Evolutionary conservation across 2,329 filamentous ascomycete species (phyloP).

Genomic region (Ophiocordyceps robertsii): DNA sequence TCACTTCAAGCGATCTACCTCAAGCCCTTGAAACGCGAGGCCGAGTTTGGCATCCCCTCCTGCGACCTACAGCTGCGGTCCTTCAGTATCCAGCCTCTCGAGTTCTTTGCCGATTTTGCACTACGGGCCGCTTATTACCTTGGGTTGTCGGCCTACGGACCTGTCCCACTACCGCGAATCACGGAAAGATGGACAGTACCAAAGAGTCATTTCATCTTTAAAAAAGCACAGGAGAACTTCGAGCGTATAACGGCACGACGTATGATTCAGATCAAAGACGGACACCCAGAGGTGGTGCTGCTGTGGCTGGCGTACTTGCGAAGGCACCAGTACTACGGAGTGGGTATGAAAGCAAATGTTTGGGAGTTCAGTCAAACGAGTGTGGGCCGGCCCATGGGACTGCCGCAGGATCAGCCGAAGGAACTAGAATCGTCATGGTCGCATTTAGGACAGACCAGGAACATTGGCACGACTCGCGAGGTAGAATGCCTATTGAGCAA

Average conservation of each 20-base stretch:
- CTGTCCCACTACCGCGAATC: constrained; percentile 73
- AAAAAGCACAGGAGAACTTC: constrained; percentile 97
- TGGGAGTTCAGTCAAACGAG: constrained; percentile 74
- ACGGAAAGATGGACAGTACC: constrained; percentile 93
- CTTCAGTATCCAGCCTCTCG: constrained; percentile 77
- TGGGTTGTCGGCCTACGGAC: constrained; percentile 71
- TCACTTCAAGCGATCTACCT: constrained; percentile 79
- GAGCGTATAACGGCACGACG: constrained; percentile 78
- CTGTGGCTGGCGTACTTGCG: constrained; percentile 85
- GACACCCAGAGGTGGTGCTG: constrained; percentile 76
- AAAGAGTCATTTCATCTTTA: constrained; percentile 79
- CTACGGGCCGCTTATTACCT: constrained; percentile 91
- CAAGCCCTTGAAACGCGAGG: constrained; percentile 62
- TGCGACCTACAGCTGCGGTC: constrained; percentile 90
- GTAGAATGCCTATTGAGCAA: constrained; percentile 43
- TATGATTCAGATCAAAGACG: constrained; percentile 86
- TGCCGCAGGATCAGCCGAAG: constrained; percentile 9
- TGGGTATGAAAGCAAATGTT: constrained; percentile 97
- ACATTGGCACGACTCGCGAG: constrained; percentile 36
- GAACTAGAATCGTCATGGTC: constrained; percentile 39
- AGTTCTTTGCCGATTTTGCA: constrained; percentile 91
- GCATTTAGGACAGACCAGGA: constrained; percentile 39
- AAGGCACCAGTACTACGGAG: constrained; percentile 88
- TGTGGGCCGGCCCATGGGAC: constrained; percentile 12
- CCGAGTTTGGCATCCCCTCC: constrained; percentile 64